phyloP scores from a whole-genome alignment of 2,329 filamentous ascomycete species.

The Cadophora malorum region DNA sequence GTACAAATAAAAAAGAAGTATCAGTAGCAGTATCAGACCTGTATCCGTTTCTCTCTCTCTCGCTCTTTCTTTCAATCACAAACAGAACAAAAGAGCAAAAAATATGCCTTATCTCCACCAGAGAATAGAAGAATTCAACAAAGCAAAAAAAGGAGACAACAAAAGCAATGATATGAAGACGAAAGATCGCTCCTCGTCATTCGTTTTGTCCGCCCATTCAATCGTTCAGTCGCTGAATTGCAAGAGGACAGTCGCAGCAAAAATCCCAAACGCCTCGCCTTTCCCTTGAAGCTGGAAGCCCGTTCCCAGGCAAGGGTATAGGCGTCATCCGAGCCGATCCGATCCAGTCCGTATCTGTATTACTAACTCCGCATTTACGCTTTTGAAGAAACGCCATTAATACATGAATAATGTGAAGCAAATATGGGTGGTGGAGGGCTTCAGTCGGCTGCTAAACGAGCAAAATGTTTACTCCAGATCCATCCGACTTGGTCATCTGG shows the following conservation, averaged over 20 bases:
- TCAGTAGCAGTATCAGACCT: neutral
- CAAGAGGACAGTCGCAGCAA: slow-evolving; percentile 2
- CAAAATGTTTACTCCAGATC: slow-evolving; percentile 99
- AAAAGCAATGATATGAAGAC: slow-evolving; percentile 7
- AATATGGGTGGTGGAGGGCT: neutral
- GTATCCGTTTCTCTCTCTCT: neutral
- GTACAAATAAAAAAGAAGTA: slow-evolving; percentile 13
- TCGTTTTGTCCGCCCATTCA: neutral
- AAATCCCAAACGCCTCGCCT: slow-evolving; percentile 11
- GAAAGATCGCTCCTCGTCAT: slow-evolving; percentile 6
- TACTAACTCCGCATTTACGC: slow-evolving; percentile 33
- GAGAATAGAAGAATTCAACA: slow-evolving; percentile 6
- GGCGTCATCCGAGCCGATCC: slow-evolving; percentile 1
- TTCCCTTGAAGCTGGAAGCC: neutral
- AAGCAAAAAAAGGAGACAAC: neutral
- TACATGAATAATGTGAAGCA: slow-evolving; percentile 30
- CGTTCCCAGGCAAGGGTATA: neutral
- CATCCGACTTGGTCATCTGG: slow-evolving; percentile 79
- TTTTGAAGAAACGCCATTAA: slow-evolving; percentile 37
- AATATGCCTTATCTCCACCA: neutral
- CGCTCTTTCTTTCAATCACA: neutral
- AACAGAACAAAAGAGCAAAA: neutral
- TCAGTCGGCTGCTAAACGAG: slow-evolving; percentile 55
- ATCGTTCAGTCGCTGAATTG: slow-evolving; percentile 4
- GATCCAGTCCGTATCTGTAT: slow-evolving; percentile 12